These are phyloP conservation scores for Kluyveromyces nonfermentans DNA, from an alignment of 805 yeast genomes.

Conservation along the genomic window DNA sequence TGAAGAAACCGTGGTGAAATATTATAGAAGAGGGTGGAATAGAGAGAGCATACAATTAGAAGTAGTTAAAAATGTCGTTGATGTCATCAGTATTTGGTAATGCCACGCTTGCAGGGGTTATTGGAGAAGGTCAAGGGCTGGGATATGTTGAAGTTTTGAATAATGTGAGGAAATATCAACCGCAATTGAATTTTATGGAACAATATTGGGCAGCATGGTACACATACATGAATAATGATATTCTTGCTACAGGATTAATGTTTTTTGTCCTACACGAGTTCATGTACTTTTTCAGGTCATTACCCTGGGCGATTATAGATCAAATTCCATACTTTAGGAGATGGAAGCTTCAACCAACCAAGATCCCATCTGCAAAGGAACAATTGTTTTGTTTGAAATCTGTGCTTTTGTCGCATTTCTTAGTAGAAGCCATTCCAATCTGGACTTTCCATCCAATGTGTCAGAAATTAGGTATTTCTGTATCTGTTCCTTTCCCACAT, in stretches of 20 bases:
- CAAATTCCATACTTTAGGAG: conserved; percentile 73
- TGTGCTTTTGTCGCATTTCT: conserved; percentile 76
- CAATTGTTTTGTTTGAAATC: conserved; percentile 89
- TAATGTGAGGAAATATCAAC: conserved; percentile 32
- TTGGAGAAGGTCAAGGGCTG: conserved; percentile 11
- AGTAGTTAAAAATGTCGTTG: not conserved
- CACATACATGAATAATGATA: conserved; percentile 74
- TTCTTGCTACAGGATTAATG: conserved; percentile 83
- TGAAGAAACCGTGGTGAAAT: not conserved
- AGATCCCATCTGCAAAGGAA: conserved; percentile 69
- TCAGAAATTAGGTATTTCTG: conserved; percentile 65
- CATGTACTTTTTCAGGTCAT: conserved; percentile 82
- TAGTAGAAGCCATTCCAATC: conserved; percentile 92
- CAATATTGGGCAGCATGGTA: conserved; percentile 86
- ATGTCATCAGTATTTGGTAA: conserved; percentile 30
- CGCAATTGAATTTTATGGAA: conserved; percentile 47
- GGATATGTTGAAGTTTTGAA: conserved; percentile 29
- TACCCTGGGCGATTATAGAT: conserved; percentile 90
- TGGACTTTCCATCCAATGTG: conserved; percentile 96
- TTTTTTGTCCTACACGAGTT: conserved; percentile 78
- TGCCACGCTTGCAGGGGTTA: conserved; percentile 16
- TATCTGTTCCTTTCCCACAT: conserved; percentile 79
- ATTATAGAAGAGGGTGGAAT: not conserved
- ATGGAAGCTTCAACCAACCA: conserved; percentile 84
- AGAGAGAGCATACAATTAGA: not conserved